Percentiles rank a stretch among this genome's conserved stretches.
phyloP scores from a whole-genome alignment of 2,329 filamentous ascomycete species.

The Stachybotrys chlorohalonatus region DNA sequence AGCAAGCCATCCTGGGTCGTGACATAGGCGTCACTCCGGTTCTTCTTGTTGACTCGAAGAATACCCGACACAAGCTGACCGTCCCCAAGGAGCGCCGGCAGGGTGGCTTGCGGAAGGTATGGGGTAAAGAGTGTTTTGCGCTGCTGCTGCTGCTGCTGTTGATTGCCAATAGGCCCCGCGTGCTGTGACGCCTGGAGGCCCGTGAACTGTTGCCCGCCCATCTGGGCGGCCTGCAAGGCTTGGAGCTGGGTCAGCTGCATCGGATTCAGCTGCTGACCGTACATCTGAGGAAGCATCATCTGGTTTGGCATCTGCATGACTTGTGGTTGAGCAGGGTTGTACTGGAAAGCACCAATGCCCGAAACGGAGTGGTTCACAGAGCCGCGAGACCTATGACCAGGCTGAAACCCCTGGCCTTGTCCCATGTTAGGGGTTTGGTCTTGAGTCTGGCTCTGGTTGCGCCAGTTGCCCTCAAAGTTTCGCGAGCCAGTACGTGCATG shows the following conservation, averaged over 20 bases:
- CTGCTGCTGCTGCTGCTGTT: slow-evolving; percentile 80
- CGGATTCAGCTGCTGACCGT: slow-evolving; percentile 79
- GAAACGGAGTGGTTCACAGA: slow-evolving; percentile 84
- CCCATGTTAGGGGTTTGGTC: slow-evolving; percentile 39
- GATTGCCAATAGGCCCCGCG: slow-evolving; percentile 53
- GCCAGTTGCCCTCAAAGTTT: slow-evolving; percentile 98
- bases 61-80: slow-evolving; percentile 95
- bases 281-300: slow-evolving; percentile 80
- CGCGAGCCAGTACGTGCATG: slow-evolving; percentile 78
- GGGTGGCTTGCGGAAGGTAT: slow-evolving; percentile 87
- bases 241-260: slow-evolving; percentile 86
- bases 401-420: slow-evolving; percentile 72
- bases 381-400: slow-evolving; percentile 76
- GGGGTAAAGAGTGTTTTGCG: slow-evolving; percentile 98
- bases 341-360: slow-evolving; percentile 80
- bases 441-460: slow-evolving; percentile 64
- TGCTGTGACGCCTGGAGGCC: slow-evolving; percentile 64
- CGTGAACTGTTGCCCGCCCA: slow-evolving; percentile 68
- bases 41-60: slow-evolving; percentile 98
- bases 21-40: slow-evolving; percentile 95
- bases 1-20: slow-evolving; percentile 79
- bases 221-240: slow-evolving; percentile 80
- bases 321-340: slow-evolving; percentile 70
- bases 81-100: slow-evolving; percentile 82
- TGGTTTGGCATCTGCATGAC: slow-evolving; percentile 79